Percentiles rank a stretch among this genome's conserved stretches.
These are phyloP conservation scores for Avena insularis DNA, from an alignment of 176 grass and related monocot species.

Conservation along the genomic window DNA sequence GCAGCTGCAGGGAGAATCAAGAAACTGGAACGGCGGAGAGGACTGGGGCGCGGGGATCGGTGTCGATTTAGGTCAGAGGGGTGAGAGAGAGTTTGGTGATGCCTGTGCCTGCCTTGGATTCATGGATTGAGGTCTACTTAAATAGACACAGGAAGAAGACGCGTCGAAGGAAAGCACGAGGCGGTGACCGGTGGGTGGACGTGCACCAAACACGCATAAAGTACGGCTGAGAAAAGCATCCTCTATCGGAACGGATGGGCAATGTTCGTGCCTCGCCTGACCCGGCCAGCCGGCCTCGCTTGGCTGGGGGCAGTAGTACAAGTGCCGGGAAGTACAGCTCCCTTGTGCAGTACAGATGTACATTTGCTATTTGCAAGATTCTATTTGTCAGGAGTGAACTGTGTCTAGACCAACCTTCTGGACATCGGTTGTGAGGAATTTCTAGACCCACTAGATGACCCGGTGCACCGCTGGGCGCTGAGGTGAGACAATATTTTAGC, in stretches of 20 bases:
- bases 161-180: constrained; percentile 43
- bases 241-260: neutral
- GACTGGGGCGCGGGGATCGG: neutral
- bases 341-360: constrained; percentile 48
- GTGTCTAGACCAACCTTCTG: too few species aligned
- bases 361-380: neutral
- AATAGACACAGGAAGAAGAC: constrained; percentile 39
- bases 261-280: neutral
- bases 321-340: constrained; percentile 42
- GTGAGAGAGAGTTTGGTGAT: neutral
- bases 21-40: neutral
- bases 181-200: constrained; percentile 42
- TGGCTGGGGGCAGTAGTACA: constrained; percentile 46
- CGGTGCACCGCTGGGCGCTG: too few species aligned
- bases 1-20: neutral
- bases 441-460: too few species aligned
- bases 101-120: constrained; percentile 22
- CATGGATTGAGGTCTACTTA: constrained; percentile 36
- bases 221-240: neutral
- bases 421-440: too few species aligned
- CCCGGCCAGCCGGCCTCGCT: neutral
- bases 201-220: constrained; percentile 49
- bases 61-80: neutral
- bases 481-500: too few species aligned
- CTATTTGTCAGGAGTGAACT: neutral